phyloP scores from a whole-genome alignment of 2,329 filamentous ascomycete genomes.

The Emydomyces testavorans region DNA sequence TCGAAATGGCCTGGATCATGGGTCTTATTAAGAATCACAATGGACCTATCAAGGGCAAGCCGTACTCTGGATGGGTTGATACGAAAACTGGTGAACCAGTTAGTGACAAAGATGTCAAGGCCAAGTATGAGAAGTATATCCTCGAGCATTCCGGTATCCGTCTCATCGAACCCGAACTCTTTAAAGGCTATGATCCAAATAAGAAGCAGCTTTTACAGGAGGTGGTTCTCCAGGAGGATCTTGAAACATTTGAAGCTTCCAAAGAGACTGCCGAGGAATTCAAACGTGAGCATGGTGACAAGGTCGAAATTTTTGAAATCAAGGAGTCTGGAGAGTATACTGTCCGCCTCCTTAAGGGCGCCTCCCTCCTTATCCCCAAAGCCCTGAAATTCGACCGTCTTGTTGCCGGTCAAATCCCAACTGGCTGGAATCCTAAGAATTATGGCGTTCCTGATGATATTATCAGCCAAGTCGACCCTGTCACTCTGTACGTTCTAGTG shows the following conservation, averaged over 20 bases:
- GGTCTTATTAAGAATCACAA: slow-evolving; percentile 98
- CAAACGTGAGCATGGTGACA: slow-evolving; percentile 91
- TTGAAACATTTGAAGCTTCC: slow-evolving; percentile 92
- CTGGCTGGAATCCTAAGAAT: slow-evolving; percentile 90
- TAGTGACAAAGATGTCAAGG: slow-evolving; percentile 94
- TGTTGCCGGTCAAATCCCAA: slow-evolving; percentile 91
- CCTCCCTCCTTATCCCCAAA: slow-evolving; percentile 90
- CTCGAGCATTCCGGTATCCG: slow-evolving; percentile 95
- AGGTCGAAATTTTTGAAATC: slow-evolving; percentile 95
- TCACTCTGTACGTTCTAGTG: slow-evolving; percentile 88
- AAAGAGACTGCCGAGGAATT: slow-evolving; percentile 97
- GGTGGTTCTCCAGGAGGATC: slow-evolving; percentile 91
- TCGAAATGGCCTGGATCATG: slow-evolving; percentile 99
- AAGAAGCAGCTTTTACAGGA: slow-evolving; percentile 98
- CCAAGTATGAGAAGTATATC: slow-evolving; percentile 94
- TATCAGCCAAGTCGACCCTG: slow-evolving; percentile 91
- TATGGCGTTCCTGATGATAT: slow-evolving; percentile 98
- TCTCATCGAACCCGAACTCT: slow-evolving; percentile 92
- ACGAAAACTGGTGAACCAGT: slow-evolving; percentile 88
- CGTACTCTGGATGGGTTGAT: slow-evolving; percentile 92
- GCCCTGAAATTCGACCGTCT: slow-evolving; percentile 93
- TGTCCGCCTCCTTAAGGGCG: slow-evolving; percentile 89
- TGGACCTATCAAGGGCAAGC: slow-evolving; percentile 86
- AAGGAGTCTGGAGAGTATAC: slow-evolving; percentile 87
- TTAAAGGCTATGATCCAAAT: slow-evolving; percentile 92